These are phyloP conservation scores for Articulospora tetracladia DNA, from an alignment of 495 filamentous ascomycete species.

Conservation along the genomic window DNA sequence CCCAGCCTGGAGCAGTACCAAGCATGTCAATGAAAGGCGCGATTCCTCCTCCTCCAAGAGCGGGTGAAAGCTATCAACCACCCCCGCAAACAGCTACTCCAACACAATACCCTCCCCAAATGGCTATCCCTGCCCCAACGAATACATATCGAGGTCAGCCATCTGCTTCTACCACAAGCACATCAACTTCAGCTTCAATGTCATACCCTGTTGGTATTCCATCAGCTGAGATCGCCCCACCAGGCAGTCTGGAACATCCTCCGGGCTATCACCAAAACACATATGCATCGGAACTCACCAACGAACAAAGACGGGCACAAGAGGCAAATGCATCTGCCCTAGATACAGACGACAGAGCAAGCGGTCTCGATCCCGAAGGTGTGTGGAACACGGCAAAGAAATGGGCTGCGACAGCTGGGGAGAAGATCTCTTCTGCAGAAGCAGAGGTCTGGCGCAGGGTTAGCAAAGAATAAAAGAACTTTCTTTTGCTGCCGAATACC, in stretches of 20 bases:
- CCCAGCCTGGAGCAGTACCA: constrained; percentile 48
- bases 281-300: constrained; percentile 35
- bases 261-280: constrained; percentile 47
- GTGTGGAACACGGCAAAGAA: constrained; percentile 43
- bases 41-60: constrained; percentile 47
- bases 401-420: constrained; percentile 47
- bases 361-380: constrained; percentile 21
- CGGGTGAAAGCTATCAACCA: constrained; percentile 32
- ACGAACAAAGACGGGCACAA: constrained; percentile 22
- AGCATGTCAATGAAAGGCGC: constrained; percentile 19
- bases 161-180: constrained; percentile 22
- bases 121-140: constrained; percentile 21
- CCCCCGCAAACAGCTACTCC: constrained; percentile 22
- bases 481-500: constrained; percentile 1
- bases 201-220: constrained; percentile 21
- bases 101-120: constrained; percentile 25
- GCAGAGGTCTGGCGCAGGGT: constrained; percentile 54
- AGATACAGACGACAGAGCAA: background rate
- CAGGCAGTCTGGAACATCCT: constrained; percentile 37
- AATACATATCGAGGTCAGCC: constrained; percentile 14
- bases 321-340: constrained; percentile 9
- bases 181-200: constrained; percentile 18
- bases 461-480: constrained; percentile 29
- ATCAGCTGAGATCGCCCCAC: background rate
- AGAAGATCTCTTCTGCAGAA: constrained; percentile 49